Conservation (phyloP, 2,329 filamentous ascomycete species). For the Pseudocercospora fuligena region DNA sequence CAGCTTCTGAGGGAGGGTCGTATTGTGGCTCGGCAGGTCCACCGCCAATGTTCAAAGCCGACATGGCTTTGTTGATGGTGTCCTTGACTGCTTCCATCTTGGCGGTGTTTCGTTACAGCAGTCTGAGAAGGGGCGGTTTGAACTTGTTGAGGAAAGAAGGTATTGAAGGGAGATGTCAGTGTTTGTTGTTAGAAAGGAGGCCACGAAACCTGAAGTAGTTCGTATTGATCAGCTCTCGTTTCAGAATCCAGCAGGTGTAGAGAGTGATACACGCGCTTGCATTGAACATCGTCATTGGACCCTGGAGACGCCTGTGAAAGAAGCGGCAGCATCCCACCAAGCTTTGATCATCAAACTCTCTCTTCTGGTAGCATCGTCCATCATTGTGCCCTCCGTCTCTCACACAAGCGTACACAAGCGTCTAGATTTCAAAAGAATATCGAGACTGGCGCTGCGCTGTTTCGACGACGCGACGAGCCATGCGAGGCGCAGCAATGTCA, state of each 20-base stretch:
- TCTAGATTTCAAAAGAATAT: neutral
- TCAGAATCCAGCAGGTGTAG: neutral
- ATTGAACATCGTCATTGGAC: no score
- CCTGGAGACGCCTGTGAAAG: no score
- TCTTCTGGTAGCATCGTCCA: neutral
- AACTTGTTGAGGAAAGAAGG: neutral
- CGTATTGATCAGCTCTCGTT: neutral
- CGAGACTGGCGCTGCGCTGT: neutral
- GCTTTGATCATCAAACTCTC: neutral
- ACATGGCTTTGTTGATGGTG: slow-evolving; percentile 29
- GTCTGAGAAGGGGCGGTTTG: neutral
- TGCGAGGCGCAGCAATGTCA: slow-evolving; percentile 5
- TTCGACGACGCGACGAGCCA: neutral
- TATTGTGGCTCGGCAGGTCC: slow-evolving; percentile 43
- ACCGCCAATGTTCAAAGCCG: slow-evolving; percentile 30
- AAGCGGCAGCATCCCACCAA: no score
- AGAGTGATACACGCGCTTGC: no score
- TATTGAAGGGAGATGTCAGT: neutral
- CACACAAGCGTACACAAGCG: neutral
- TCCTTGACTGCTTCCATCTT: slow-evolving; percentile 32
- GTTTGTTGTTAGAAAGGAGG: neutral
- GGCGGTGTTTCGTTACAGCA: neutral
- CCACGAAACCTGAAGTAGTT: neutral
- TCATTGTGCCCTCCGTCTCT: neutral
- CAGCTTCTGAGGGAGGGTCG: slow-evolving; percentile 65